Conservation (phyloP, 352 stramenopile species). For the Phytophthora fragariaefolia region DNA sequence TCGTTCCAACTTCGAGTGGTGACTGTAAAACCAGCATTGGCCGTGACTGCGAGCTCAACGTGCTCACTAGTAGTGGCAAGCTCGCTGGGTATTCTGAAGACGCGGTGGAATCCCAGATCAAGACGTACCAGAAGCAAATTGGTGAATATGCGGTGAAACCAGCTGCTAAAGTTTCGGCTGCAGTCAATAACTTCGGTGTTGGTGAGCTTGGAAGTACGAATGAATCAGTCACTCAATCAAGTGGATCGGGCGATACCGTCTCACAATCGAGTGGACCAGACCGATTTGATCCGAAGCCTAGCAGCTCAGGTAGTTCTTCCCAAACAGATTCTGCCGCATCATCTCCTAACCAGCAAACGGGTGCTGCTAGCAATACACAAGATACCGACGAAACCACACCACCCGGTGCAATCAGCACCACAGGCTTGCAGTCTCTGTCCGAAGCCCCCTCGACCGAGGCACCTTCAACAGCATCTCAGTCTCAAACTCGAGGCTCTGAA, state of each 20-base stretch:
- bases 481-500: background rate
- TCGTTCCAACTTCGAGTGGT: background rate
- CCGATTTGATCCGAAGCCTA: background rate
- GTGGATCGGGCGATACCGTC: background rate
- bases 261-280: background rate
- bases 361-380: background rate
- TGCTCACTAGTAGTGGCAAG: background rate
- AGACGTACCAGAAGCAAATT: background rate
- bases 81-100: background rate
- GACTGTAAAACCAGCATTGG: background rate
- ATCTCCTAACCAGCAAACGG: background rate
- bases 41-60: background rate
- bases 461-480: background rate
- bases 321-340: background rate
- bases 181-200: background rate
- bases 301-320: background rate
- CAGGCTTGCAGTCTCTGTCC: background rate
- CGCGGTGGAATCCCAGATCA: background rate
- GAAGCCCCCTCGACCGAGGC: background rate
- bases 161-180: background rate
- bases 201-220: background rate
- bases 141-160: background rate
- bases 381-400: background rate
- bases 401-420: background rate
- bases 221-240: background rate